These are phyloP conservation scores for Oenanthe sinensis DNA, from an alignment of 129 eudicot genomes.

Conservation along the genomic window DNA sequence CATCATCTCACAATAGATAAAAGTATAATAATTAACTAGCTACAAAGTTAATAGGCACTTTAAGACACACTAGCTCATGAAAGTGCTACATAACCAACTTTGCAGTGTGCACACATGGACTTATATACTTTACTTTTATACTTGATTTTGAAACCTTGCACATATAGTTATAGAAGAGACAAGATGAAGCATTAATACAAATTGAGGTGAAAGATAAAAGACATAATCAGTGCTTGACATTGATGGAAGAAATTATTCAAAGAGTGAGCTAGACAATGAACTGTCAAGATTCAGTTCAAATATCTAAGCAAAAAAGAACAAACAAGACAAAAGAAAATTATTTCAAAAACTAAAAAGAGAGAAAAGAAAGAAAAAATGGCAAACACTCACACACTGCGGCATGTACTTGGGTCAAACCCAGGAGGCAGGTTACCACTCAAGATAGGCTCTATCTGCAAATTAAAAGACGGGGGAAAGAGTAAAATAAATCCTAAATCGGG, in stretches of 20 bases:
- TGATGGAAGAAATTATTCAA: neutral
- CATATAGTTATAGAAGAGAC: neutral
- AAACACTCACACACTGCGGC: conserved; percentile 91
- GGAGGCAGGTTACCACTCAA: conserved; percentile 89
- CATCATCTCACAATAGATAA: conserved; percentile 7
- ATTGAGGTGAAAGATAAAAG: neutral
- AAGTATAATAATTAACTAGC: neutral
- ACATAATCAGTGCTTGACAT: neutral
- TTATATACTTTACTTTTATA: neutral
- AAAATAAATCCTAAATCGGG: conserved; percentile 8
- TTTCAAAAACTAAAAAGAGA: neutral
- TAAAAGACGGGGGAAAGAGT: conserved; percentile 7
- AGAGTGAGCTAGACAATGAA: neutral
- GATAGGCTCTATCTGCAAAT: conserved; percentile 81
- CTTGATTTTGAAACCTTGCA: neutral
- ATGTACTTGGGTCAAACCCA: conserved; percentile 66
- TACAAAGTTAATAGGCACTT: neutral
- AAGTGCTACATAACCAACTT: neutral
- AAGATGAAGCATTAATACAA: neutral
- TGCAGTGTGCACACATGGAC: neutral
- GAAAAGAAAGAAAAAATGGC: conserved; percentile 1
- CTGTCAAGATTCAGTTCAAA: neutral
- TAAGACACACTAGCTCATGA: neutral
- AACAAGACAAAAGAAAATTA: conserved; percentile 2
- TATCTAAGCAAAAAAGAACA: neutral